Base-by-base conservation (phyloP, 2,329 filamentous ascomycete genomes). In the Ceratocystis variospora region DNA sequence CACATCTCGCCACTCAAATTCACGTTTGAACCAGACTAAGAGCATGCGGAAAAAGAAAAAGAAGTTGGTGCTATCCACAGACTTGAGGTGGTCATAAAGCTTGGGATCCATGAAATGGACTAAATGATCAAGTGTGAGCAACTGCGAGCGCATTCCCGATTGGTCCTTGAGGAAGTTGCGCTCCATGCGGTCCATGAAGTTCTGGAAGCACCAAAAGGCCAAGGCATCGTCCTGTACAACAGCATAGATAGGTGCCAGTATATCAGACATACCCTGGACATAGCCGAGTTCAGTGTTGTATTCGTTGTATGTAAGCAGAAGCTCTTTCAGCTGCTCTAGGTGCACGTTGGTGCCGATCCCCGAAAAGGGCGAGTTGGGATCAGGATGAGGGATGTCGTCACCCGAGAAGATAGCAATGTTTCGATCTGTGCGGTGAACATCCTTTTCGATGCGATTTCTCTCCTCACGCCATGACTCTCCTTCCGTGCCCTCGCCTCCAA, bases 21-120 rank as follows among this genome's bases (percentile, higher is more conserved):
- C 94, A 61, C 94, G 87, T 79, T 99, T 99, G 76, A 94, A 99
- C 94, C 94, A 99, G 8, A 99, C 94, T 0, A 99, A 81, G 44
- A 99, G 81, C 94, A 97, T 97, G 68, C 94, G 89, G 83, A 97
- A 99, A 80, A 99, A 97, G 79, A 99, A 99, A 77, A 99, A 99
- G 76, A 99, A 99, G 75, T 99, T 99, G 28, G 94, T 99, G 72
- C 89, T 95, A 72, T 99, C 95, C 22, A 92, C 89, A 17, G 83
- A 86, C 74, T 96, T 85, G 0, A 99, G 83, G 72, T 99, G 94
- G 1, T 89, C 81, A 76, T 96, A 97, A 6, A 99, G 84, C 73
- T 91, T 89, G 0, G 95, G 94, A 71, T 99, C 94, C 85, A 99
- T 92, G 67, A 99, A 89, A 73, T 96, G 91, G 12, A 97, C 91